Base-by-base conservation (phyloP, 2,329 filamentous ascomycete species). In the Ascochyta fabae region DNA sequence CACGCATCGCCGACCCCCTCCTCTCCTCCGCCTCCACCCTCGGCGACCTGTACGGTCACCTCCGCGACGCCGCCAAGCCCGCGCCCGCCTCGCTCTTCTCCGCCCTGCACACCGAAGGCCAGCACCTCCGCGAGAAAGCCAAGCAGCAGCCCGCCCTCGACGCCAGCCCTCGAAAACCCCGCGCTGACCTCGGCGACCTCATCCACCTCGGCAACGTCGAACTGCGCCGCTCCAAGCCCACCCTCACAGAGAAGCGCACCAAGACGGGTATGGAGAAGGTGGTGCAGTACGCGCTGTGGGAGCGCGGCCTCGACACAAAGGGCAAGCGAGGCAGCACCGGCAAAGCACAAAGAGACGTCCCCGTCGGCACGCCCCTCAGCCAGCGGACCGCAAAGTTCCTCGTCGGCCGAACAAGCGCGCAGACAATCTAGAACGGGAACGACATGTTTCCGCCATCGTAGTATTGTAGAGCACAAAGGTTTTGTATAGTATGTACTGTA, bases 221-320 rank as follows among this genome's bases (percentile, higher is more conserved):
- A 64, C 78, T 96, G 22, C 84, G 84, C 64, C 73, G 77, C 24
- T 83, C 83, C 62, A 87, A 88, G 66, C 79, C 91, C 56, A 92
- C 87, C 7, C 84, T 86, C 9, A 86, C 90, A 31, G 85, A 94
- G 73, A 86, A 86, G 73, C 90, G 94, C 76, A 86, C 84, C 65
- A 81, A 84, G 44, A 73, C 90, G 38, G 92, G 92, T 26, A 82
- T 90, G 67, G 90, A 88, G 85, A 95, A 95, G 84, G 75, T 92
- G 45, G 91, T 94, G 68, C 84, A 90, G 73, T 79, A 87, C 68
- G 88, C 91, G 75, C 79, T 94, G 16, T 60, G 56, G 55, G 65
- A 68, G 48, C 60, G 65, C 22, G 59, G 66, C 4, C 42, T 66
- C 40, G 33, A 47, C 13, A 39, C 42, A 2, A 56, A 51, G 36